phyloP scores from a whole-genome alignment of 306 rosid genomes.

The Quercus cerris region DNA sequence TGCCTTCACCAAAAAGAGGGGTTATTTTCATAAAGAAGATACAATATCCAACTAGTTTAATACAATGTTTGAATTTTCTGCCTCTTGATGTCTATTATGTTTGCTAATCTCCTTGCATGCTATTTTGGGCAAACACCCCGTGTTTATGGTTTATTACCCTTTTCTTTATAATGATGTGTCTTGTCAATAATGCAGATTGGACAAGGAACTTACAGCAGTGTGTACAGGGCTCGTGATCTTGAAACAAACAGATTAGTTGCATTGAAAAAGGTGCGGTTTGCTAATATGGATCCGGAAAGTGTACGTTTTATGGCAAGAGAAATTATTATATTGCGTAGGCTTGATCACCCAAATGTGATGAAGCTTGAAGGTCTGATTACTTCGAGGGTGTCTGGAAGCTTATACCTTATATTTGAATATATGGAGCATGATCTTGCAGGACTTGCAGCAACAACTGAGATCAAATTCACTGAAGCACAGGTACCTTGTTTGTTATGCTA shows the following conservation, averaged over 20 bases:
- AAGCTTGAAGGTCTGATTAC: slow-evolving; percentile 87
- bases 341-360: slow-evolving; percentile 92
- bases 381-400: slow-evolving; percentile 77
- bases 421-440: slow-evolving; percentile 94
- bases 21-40: too few species aligned
- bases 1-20: too few species aligned
- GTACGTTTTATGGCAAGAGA: slow-evolving; percentile 90
- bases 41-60: too few species aligned
- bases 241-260: slow-evolving; percentile 76
- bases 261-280: slow-evolving; percentile 79
- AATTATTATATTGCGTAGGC: slow-evolving; percentile 62
- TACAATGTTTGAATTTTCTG: too few species aligned
- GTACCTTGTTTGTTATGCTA: slow-evolving; percentile 28
- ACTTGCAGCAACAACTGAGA: slow-evolving; percentile 51
- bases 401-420: slow-evolving; percentile 80
- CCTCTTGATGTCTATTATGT: too few species aligned
- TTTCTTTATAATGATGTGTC: neutral
- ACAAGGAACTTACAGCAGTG: slow-evolving; percentile 92
- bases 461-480: slow-evolving; percentile 73
- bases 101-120: neutral
- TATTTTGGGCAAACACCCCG: neutral
- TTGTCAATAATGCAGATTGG: slow-evolving; percentile 54
- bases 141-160: neutral
- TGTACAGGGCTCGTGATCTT: slow-evolving; percentile 77
- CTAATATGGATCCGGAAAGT: slow-evolving; percentile 85